phyloP scores from a whole-genome alignment of 83 land plant species.

The Larix sibirica region DNA sequence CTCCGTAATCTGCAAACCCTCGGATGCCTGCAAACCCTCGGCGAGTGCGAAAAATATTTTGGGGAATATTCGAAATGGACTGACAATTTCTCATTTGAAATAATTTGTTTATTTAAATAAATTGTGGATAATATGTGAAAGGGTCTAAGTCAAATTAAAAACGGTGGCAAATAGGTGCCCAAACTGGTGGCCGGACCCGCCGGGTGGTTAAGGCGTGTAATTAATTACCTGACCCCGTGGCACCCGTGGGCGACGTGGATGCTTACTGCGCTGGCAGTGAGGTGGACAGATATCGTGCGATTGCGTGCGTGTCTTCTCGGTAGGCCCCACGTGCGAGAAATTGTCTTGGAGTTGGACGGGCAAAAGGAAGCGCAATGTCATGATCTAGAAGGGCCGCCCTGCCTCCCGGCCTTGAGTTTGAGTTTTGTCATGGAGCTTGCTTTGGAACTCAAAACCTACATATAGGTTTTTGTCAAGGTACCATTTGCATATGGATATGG shows the following conservation, averaged over 20 bases:
- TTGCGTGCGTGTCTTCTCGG: constrained; percentile 7
- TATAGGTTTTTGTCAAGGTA: no score
- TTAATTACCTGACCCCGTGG: background rate
- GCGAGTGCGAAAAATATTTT: background rate
- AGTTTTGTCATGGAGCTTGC: no score
- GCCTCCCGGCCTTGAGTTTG: no score
- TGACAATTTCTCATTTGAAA: background rate
- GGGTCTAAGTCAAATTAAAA: constrained; percentile 7
- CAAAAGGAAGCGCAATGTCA: no score
- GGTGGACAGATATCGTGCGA: background rate
- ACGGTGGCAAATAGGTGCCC: background rate
- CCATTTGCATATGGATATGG: no score
- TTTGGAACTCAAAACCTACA: no score
- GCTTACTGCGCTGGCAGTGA: background rate
- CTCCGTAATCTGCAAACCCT: constrained; percentile 12
- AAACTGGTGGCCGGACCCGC: constrained; percentile 6
- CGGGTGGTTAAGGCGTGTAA: background rate
- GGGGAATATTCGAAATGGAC: background rate
- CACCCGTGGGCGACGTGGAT: background rate
- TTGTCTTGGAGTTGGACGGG: no score
- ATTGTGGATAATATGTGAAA: background rate
- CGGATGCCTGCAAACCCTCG: constrained; percentile 8
- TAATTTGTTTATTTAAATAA: background rate
- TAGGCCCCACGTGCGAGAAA: background rate
- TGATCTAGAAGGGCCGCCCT: no score